Conservation (phyloP, 306 rosid species). For the Gillenia trifoliata region DNA sequence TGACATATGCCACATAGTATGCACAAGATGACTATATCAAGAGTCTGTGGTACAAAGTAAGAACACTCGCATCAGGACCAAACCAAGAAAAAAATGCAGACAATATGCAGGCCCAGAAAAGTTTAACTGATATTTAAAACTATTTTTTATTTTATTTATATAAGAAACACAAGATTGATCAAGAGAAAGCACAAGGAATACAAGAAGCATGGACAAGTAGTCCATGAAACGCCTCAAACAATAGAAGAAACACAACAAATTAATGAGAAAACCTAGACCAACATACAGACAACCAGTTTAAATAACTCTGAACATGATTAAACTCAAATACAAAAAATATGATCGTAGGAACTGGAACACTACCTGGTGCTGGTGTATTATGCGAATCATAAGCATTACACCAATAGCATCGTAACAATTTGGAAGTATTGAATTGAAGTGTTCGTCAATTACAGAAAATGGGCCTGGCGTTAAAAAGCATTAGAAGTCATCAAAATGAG, state of each 20-base stretch:
- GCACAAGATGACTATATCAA: background rate
- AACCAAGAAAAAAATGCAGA: background rate
- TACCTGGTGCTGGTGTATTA: slow-evolving; percentile 91
- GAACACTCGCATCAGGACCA: background rate
- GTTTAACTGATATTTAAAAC: background rate
- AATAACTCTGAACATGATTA: background rate
- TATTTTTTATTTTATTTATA: too few species aligned
- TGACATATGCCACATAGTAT: background rate
- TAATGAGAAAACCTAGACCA: too few species aligned
- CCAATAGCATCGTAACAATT: slow-evolving; percentile 93
- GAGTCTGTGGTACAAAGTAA: background rate
- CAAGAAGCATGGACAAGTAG: too few species aligned
- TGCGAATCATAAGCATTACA: slow-evolving; percentile 87
- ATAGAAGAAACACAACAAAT: too few species aligned
- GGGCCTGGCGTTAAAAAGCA: slow-evolving; percentile 57
- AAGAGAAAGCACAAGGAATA: too few species aligned
- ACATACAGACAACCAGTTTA: too few species aligned
- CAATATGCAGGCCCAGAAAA: background rate
- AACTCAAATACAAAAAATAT: background rate
- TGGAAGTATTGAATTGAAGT: slow-evolving; percentile 67
- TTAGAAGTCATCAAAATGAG: slow-evolving; percentile 10
- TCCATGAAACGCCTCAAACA: too few species aligned
- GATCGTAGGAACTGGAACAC: background rate
- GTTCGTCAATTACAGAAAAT: slow-evolving; percentile 82
- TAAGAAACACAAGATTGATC: too few species aligned